These are phyloP conservation scores for Amphicarpaea edgeworthii DNA, from an alignment of 306 rosid genomes.

Conservation along the genomic window DNA sequence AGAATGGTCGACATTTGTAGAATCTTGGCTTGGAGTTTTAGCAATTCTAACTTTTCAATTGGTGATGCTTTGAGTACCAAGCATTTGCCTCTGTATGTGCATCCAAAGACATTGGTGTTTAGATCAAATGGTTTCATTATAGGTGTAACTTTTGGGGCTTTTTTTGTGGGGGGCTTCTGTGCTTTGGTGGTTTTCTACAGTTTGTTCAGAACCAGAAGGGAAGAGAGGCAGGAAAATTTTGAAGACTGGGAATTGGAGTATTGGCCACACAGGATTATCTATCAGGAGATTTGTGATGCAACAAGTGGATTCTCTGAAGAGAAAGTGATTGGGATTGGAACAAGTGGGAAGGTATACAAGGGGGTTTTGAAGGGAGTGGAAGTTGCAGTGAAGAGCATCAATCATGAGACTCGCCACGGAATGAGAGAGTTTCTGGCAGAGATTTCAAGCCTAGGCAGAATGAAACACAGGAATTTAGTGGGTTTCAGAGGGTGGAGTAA, in stretches of 20 bases:
- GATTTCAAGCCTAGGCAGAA: constrained; percentile 80
- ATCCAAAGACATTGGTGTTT: constrained; percentile 35
- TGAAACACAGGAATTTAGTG: constrained; percentile 76
- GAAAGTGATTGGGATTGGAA: constrained; percentile 69
- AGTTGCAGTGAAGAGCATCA: constrained; percentile 70
- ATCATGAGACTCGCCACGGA: constrained; percentile 52
- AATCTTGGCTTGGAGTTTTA: constrained; percentile 76
- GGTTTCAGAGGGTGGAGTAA: constrained; percentile 84
- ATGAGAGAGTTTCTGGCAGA: constrained; percentile 78
- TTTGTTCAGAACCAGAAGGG: constrained; percentile 43
- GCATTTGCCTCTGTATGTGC: constrained; percentile 63
- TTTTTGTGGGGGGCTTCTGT: constrained; percentile 46
- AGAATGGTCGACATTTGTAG: constrained; percentile 63
- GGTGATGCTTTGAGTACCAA: constrained; percentile 66
- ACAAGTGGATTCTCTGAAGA: constrained; percentile 69
- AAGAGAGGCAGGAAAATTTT: constrained; percentile 41
- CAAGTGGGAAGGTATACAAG: constrained; percentile 73
- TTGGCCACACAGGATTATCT: constrained; percentile 76
- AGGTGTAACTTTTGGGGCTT: constrained; percentile 48
- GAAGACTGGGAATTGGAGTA: constrained; percentile 70
- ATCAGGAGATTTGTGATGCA: constrained; percentile 60
- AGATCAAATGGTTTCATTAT: constrained; percentile 53
- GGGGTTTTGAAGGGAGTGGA: constrained; percentile 64
- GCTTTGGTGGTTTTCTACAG: constrained; percentile 30
- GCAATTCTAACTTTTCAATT: constrained; percentile 69